A percentile compares a stretch with the other conserved stretches of the same genome.
phyloP scores from a whole-genome alignment of 345 rosid species.

The Gossypium longicalyx region DNA sequence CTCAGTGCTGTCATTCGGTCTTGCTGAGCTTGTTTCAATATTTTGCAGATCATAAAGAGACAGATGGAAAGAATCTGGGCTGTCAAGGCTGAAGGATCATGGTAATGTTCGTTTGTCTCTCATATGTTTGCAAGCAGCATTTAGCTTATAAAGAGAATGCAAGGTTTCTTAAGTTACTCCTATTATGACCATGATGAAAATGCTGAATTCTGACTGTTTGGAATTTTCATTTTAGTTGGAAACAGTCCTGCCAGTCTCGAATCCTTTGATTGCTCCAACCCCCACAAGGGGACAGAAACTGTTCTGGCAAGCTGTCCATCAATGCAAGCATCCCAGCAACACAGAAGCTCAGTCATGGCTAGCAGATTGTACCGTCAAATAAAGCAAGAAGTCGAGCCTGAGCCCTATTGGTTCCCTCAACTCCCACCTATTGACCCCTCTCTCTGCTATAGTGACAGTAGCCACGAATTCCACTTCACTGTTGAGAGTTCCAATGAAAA shows the following conservation, averaged over 20 bases:
- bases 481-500: slow-evolving; percentile 35
- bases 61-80: background rate
- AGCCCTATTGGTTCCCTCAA: slow-evolving; percentile 37
- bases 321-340: slow-evolving; percentile 37
- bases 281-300: background rate
- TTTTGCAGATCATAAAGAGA: slow-evolving; percentile 21
- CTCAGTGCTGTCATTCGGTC: background rate
- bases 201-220: background rate
- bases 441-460: slow-evolving; percentile 25
- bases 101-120: slow-evolving; percentile 11
- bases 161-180: background rate
- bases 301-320: slow-evolving; percentile 6
- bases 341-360: slow-evolving; percentile 36
- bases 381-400: slow-evolving; percentile 40
- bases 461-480: slow-evolving; percentile 26
- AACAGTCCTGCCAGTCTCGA: background rate
- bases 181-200: background rate
- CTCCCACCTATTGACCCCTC: slow-evolving; percentile 34
- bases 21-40: slow-evolving; percentile 3
- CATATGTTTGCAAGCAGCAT: background rate
- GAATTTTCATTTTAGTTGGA: background rate
- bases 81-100: background rate
- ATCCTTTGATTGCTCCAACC: background rate
- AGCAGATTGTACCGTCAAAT: slow-evolving; percentile 36
- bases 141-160: background rate